Evolutionary conservation across 805 yeast genomes (phyloP).

Genomic region (Cyberlindnera lachancei): DNA sequence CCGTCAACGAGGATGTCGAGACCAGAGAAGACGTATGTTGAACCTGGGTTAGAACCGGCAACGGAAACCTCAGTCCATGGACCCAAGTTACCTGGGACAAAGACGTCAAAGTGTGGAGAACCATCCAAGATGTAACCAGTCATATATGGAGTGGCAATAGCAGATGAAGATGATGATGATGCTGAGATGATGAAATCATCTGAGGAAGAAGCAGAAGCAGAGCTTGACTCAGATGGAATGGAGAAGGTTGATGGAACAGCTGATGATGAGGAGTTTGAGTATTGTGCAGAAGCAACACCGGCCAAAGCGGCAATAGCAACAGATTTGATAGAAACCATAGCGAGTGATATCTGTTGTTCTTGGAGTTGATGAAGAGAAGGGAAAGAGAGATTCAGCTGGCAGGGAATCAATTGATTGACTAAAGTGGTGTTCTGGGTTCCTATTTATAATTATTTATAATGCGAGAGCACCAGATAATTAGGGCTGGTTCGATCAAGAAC

Average conservation of each 20-base stretch:
- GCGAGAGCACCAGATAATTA: too few relatives aligned
- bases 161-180: constrained; percentile 14
- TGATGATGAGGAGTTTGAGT: constrained; percentile 10
- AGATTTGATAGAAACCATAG: constrained; percentile 7
- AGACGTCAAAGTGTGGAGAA: constrained; percentile 40
- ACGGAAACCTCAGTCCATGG: constrained; percentile 53
- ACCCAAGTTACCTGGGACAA: constrained; percentile 37
- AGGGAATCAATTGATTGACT: too few relatives aligned
- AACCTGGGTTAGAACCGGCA: constrained; percentile 43
- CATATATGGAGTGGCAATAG: constrained; percentile 16
- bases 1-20: constrained; percentile 37
- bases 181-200: constrained; percentile 14
- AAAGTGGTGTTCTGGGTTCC: too few relatives aligned
- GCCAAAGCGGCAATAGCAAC: constrained; percentile 8
- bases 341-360: too few relatives aligned
- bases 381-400: too few relatives aligned
- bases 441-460: too few relatives aligned
- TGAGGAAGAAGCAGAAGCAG: constrained; percentile 6
- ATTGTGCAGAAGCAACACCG: constrained; percentile 15
- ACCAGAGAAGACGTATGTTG: constrained; percentile 22
- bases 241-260: not conserved
- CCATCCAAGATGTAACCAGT: constrained; percentile 25
- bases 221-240: not conserved
- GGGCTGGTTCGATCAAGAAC: too few relatives aligned
- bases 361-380: too few relatives aligned